Conservation (phyloP, 306 rosid species). For the Fragaria iinumae region DNA sequence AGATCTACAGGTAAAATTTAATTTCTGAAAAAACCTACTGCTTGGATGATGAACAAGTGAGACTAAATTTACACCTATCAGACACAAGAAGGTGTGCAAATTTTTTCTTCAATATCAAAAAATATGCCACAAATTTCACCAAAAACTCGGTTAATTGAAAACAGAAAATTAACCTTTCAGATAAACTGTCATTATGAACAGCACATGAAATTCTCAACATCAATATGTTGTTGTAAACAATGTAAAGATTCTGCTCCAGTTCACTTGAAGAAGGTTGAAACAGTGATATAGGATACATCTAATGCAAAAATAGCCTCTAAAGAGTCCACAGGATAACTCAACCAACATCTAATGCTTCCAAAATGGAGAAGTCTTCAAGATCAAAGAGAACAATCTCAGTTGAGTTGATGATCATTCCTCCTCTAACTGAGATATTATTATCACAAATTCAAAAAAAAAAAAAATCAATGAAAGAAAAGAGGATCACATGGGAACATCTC, state of each 20-base stretch:
- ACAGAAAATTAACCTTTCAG: background rate
- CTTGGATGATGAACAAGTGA: background rate
- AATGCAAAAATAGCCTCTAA: background rate
- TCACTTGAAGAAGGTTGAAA: background rate
- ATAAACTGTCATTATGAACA: background rate
- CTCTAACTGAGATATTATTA: background rate
- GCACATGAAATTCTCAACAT: background rate
- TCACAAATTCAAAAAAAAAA: background rate
- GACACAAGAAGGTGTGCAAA: background rate
- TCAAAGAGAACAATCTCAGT: background rate
- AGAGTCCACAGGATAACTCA: background rate
- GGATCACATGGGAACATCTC: background rate
- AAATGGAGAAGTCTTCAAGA: background rate
- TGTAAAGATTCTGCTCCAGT: background rate
- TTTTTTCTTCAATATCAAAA: background rate
- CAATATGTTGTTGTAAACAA: background rate
- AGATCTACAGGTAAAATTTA: background rate
- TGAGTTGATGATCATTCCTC: background rate
- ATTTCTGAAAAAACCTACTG: background rate
- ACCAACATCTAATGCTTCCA: background rate
- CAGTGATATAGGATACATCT: background rate
- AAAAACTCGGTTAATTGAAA: background rate
- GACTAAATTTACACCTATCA: background rate
- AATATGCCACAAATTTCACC: background rate
- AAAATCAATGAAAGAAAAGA: background rate